Conservation (phyloP, 1,284 basidiomycete genomes). For the Malassezia equina region DNA sequence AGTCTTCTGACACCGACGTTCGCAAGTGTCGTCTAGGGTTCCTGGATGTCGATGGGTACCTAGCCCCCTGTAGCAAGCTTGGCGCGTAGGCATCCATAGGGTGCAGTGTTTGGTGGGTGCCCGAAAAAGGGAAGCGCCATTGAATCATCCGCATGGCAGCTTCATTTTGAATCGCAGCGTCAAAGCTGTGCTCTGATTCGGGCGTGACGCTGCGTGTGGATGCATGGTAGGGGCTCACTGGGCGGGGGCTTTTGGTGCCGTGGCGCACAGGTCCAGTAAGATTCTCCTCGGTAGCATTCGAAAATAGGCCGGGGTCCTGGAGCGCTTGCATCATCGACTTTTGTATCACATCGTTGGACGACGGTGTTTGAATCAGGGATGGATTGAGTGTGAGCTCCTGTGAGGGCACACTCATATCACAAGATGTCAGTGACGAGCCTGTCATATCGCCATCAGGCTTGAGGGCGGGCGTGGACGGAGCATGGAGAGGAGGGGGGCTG, state of each 20-base stretch:
- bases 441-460: not conserved
- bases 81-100: constrained; percentile 12
- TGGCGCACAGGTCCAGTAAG: constrained; percentile 6
- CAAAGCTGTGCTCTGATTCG: constrained; percentile 1
- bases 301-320: not conserved
- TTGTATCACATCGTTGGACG: not conserved
- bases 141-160: constrained; percentile 5
- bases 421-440: not conserved
- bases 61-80: not conserved
- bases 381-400: not conserved
- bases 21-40: constrained; percentile 7
- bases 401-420: not conserved
- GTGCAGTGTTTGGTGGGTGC: not conserved
- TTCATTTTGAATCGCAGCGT: not conserved
- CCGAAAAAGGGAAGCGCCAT: constrained; percentile 13
- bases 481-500: not conserved
- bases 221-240: constrained; percentile 11
- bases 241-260: not conserved
- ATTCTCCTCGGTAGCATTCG: not conserved
- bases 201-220: constrained; percentile 8
- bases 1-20: constrained; percentile 14
- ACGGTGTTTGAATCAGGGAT: not conserved
- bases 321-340: not conserved
- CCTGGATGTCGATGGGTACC: not conserved
- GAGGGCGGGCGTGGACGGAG: not conserved